phyloP scores from a whole-genome alignment of 345 rosid species.

The Linum trigynum region DNA sequence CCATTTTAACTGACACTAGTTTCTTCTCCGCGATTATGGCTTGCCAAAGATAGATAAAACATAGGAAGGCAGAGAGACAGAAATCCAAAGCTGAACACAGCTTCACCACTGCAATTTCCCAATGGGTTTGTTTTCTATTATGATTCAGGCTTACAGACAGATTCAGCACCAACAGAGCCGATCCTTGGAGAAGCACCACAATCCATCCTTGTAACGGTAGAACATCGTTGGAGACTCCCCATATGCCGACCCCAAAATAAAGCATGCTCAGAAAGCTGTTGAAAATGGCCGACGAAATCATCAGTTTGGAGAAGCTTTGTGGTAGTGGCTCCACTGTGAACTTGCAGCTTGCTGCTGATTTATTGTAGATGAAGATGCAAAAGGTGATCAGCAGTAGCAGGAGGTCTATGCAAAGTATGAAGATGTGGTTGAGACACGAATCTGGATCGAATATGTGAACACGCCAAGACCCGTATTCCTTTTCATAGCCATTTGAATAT shows the following conservation, averaged over 20 bases:
- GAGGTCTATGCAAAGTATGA: not conserved
- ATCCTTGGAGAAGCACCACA: constrained; percentile 23
- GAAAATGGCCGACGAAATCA: not conserved
- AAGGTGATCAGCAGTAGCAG: not conserved
- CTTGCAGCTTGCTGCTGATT: not conserved
- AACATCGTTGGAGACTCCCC: not conserved
- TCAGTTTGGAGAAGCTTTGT: not conserved
- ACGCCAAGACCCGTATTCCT: not conserved
- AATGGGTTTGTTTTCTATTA: not conserved
- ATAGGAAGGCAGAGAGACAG: constrained; percentile 23
- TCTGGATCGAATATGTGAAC: not conserved
- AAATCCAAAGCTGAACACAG: constrained; percentile 16
- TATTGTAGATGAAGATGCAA: not conserved
- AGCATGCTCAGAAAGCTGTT: not conserved
- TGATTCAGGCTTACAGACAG: constrained; percentile 15
- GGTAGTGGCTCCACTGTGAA: not conserved
- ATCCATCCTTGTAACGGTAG: constrained; percentile 20
- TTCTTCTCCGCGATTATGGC: constrained; percentile 3
- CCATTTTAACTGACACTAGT: constrained; percentile 10
- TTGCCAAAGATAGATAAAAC: constrained; percentile 17
- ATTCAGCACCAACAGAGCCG: constrained; percentile 27
- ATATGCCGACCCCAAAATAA: not conserved
- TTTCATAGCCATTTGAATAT: not conserved
- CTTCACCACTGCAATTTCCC: constrained; percentile 3
- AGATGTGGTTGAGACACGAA: not conserved